A percentile compares a stretch with the other conserved stretches of the same genome.
These are phyloP conservation scores for Vaucheria bursata DNA, from an alignment of 352 stramenopile genomes.

Conservation along the genomic window DNA sequence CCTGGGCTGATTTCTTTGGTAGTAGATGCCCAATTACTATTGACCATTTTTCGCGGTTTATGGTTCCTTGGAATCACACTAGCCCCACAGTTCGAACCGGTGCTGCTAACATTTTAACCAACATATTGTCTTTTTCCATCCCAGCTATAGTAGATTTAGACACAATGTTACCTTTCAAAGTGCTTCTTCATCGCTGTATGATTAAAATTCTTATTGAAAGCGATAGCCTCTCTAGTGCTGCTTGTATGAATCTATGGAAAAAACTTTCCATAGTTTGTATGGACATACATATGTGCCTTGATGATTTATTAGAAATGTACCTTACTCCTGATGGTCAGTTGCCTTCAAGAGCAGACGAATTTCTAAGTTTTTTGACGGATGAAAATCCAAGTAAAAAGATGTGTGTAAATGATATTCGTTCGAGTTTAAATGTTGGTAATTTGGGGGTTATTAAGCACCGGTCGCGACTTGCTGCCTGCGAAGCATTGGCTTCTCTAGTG, in stretches of 20 bases:
- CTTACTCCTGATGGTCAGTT: not conserved
- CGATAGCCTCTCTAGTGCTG: conserved; percentile 4
- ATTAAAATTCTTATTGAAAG: conserved; percentile 11
- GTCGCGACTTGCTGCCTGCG: too few relatives aligned
- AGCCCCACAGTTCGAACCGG: conserved; percentile 17
- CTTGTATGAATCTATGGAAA: conserved; percentile 16
- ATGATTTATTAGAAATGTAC: not conserved
- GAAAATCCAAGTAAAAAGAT: too few relatives aligned
- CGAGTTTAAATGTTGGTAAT: too few relatives aligned
- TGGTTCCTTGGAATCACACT: conserved; percentile 18
- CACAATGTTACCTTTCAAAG: not conserved
- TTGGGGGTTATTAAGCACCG: too few relatives aligned
- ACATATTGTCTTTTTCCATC: too few relatives aligned
- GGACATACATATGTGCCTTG: not conserved
- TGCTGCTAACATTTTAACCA: not conserved
- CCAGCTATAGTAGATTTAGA: too few relatives aligned
- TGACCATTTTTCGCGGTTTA: conserved; percentile 16
- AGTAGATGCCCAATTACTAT: too few relatives aligned
- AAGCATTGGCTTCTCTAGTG: too few relatives aligned
- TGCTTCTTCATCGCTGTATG: conserved; percentile 20
- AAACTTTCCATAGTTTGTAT: not conserved
- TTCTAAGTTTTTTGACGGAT: too few relatives aligned
- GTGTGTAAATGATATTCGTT: too few relatives aligned
- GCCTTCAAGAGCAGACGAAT: too few relatives aligned
- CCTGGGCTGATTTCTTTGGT: too few relatives aligned